phyloP scores from a whole-genome alignment of 495 filamentous ascomycete genomes.

The Parathielavia appendiculata region DNA sequence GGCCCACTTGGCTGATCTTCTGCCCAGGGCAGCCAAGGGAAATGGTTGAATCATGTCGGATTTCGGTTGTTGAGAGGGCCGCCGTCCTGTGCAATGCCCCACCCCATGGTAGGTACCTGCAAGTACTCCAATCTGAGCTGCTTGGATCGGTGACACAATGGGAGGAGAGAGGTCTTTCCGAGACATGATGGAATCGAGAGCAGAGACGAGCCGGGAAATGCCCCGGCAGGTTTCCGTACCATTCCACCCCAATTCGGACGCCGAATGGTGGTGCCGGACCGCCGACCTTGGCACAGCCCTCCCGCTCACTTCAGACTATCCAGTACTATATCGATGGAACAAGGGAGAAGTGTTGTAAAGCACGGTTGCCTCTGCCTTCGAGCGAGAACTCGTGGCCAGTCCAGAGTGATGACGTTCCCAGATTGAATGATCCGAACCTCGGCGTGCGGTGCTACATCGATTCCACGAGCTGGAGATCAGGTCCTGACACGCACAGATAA shows the following conservation, averaged over 20 bases:
- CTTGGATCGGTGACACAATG: neutral
- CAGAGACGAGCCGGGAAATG: neutral
- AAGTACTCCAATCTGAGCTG: neutral
- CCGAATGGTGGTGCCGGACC: slow-evolving; percentile 18
- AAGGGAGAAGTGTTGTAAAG: too few species aligned
- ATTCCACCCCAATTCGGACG: slow-evolving; percentile 5
- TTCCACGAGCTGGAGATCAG: too few species aligned
- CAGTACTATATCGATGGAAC: too few species aligned
- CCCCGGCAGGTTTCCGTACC: neutral
- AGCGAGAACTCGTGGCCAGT: too few species aligned
- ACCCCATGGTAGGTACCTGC: neutral
- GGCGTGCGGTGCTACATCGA: too few species aligned
- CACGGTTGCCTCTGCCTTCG: too few species aligned
- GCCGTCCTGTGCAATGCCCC: slow-evolving; percentile 18
- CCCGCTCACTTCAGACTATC: neutral
- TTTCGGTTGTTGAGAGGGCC: slow-evolving; percentile 27
- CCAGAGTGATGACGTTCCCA: too few species aligned
- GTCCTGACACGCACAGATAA: too few species aligned
- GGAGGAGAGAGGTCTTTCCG: neutral
- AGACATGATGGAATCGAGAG: neutral
- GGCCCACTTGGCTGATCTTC: slow-evolving; percentile 26
- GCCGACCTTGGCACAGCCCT: slow-evolving; percentile 6
- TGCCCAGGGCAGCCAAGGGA: slow-evolving; percentile 13
- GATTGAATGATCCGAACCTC: too few species aligned
- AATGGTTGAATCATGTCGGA: slow-evolving; percentile 23